These are phyloP conservation scores for Seminavis robusta DNA, from an alignment of 108 stramenopile genomes.

Conservation along the genomic window DNA sequence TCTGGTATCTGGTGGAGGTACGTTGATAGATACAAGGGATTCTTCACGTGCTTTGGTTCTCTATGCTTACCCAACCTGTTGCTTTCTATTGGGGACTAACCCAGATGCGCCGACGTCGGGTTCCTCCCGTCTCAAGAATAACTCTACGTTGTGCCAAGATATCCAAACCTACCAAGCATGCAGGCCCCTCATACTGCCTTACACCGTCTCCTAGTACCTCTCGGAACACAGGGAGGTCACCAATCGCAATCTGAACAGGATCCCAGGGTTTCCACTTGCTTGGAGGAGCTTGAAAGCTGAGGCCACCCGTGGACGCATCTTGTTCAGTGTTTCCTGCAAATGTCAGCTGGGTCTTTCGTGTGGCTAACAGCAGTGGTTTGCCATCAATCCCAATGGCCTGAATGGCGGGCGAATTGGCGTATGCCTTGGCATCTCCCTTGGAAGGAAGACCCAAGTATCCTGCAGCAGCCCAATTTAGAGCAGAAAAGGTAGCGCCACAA, in stretches of 20 bases:
- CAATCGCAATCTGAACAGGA: constrained; percentile 48
- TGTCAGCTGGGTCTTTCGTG: constrained; percentile 35
- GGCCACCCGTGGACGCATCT: constrained; percentile 26
- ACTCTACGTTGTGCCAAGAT: constrained; percentile 68
- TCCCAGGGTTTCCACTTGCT: constrained; percentile 64
- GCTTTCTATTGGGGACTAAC: constrained; percentile 15
- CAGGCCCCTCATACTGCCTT: constrained; percentile 61
- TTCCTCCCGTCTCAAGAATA: constrained; percentile 63
- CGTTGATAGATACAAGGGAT: too few relatives aligned
- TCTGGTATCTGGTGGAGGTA: too few relatives aligned
- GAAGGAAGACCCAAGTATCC: constrained; percentile 51
- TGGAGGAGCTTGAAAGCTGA: constrained; percentile 54
- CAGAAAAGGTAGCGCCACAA: constrained; percentile 68
- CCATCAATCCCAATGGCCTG: constrained; percentile 70
- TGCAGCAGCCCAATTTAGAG: constrained; percentile 69
- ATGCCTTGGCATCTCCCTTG: constrained; percentile 30
- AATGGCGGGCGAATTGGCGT: constrained; percentile 47
- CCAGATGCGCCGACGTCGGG: constrained; percentile 28
- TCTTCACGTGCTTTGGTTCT: too few relatives aligned
- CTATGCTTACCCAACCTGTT: too few relatives aligned
- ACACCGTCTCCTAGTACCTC: constrained; percentile 62
- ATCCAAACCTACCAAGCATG: constrained; percentile 72
- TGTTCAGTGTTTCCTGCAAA: constrained; percentile 44
- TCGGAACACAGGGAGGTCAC: constrained; percentile 71
- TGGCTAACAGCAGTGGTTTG: constrained; percentile 47